Evolutionary conservation across 106 monocot species (phyloP).

Genomic region (Dendrobium huoshanense): DNA sequence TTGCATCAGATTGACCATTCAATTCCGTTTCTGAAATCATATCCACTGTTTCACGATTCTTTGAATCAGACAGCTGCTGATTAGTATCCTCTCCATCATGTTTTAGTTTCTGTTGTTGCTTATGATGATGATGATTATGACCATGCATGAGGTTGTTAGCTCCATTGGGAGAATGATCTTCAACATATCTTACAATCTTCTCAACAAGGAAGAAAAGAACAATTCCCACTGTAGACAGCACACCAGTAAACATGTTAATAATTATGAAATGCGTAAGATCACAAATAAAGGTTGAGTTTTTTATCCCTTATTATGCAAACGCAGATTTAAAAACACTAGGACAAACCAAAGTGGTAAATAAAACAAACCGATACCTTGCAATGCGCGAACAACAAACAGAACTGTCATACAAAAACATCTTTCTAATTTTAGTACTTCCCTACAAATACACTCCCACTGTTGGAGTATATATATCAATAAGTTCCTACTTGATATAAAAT

Average conservation of each 20-base stretch:
- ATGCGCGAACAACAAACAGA: background rate
- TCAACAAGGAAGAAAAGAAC: conserved; percentile 87
- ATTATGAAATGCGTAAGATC: background rate
- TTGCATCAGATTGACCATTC: conserved; percentile 14
- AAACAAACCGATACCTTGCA: background rate
- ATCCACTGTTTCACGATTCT: conserved; percentile 9
- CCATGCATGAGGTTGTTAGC: conserved; percentile 25
- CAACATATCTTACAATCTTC: conserved; percentile 94
- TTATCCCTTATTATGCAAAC: background rate
- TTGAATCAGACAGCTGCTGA: conserved; percentile 8
- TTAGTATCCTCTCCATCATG: conserved; percentile 21
- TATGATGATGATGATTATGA: conserved; percentile 68
- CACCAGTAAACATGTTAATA: background rate
- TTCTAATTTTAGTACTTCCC: background rate
- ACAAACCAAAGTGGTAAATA: background rate
- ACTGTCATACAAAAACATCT: background rate
- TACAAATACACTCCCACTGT: background rate
- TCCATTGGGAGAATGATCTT: conserved; percentile 52
- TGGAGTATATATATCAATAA: too few species aligned
- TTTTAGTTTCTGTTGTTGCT: conserved; percentile 32
- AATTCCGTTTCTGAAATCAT: conserved; percentile 8
- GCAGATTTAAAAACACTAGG: background rate
- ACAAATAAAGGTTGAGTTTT: background rate
- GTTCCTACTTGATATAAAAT: background rate
- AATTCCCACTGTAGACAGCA: conserved; percentile 65